phyloP scores from a whole-genome alignment of 2,329 filamentous ascomycete species.

The Monosporascus sp. region DNA sequence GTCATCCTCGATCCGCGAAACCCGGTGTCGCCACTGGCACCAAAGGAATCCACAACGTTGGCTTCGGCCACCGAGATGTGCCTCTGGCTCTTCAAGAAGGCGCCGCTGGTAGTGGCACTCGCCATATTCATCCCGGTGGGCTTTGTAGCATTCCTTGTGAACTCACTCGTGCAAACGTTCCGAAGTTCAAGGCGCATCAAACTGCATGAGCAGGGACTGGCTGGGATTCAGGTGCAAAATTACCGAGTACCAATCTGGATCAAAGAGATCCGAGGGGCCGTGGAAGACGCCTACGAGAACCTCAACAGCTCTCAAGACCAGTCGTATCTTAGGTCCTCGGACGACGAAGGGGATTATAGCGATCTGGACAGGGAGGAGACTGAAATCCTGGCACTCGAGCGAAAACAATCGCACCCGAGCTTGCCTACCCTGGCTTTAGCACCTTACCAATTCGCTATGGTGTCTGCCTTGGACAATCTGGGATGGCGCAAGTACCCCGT shows the following conservation, averaged over 20 bases:
- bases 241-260: slow-evolving; percentile 75
- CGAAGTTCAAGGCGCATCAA: slow-evolving; percentile 69
- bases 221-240: slow-evolving; percentile 59
- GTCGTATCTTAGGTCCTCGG: slow-evolving; percentile 60
- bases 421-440: slow-evolving; percentile 73
- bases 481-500: slow-evolving; percentile 62
- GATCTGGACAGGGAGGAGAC: slow-evolving; percentile 26
- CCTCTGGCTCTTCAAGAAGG: slow-evolving; percentile 37
- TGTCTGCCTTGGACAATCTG: slow-evolving; percentile 65
- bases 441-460: slow-evolving; percentile 77
- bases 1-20: slow-evolving; percentile 66
- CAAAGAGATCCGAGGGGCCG: slow-evolving; percentile 66
- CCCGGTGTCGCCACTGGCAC: slow-evolving; percentile 49
- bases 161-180: slow-evolving; percentile 70
- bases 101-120: slow-evolving; percentile 62
- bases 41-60: slow-evolving; percentile 21
- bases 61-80: slow-evolving; percentile 27
- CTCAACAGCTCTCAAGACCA: slow-evolving; percentile 63
- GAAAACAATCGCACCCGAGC: slow-evolving; percentile 30
- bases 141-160: slow-evolving; percentile 65
- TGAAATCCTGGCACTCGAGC: slow-evolving; percentile 36
- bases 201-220: slow-evolving; percentile 66
- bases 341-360: slow-evolving; percentile 41
- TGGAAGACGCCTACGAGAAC: slow-evolving; percentile 73
- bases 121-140: slow-evolving; percentile 69